Conservation (phyloP, 306 rosid genomes). For the Bauhinia variegata region DNA sequence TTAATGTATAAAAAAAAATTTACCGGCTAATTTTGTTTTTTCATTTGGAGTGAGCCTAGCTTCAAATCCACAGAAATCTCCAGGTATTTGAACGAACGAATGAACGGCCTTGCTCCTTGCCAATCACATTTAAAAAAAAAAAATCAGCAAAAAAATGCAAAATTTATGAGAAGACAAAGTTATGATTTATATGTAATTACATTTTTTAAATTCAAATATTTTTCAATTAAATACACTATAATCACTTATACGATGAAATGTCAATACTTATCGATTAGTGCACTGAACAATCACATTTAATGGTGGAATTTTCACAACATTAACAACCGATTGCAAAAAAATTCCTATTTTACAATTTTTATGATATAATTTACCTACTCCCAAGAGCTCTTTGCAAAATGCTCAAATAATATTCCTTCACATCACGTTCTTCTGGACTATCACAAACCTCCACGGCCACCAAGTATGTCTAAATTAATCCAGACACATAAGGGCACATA, state of each 20-base stretch:
- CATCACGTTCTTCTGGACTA: not conserved
- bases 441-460: not conserved
- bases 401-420: not conserved
- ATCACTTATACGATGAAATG: too few relatives aligned
- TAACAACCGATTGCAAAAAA: too few relatives aligned
- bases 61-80: not conserved
- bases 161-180: too few relatives aligned
- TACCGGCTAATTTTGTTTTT: not conserved
- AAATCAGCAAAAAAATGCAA: not conserved
- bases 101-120: not conserved
- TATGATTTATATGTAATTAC: too few relatives aligned
- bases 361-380: not conserved
- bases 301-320: too few relatives aligned
- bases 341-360: too few relatives aligned
- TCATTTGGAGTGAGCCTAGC: not conserved
- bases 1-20: not conserved
- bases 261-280: too few relatives aligned
- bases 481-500: not conserved
- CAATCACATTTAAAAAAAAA: conserved; percentile 9
- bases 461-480: not conserved
- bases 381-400: not conserved
- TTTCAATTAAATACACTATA: too few relatives aligned
- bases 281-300: too few relatives aligned
- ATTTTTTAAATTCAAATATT: too few relatives aligned
- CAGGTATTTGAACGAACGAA: too few relatives aligned